These are phyloP conservation scores for Litchi chinensis DNA, from an alignment of 345 rosid genomes.

Conservation along the genomic window DNA sequence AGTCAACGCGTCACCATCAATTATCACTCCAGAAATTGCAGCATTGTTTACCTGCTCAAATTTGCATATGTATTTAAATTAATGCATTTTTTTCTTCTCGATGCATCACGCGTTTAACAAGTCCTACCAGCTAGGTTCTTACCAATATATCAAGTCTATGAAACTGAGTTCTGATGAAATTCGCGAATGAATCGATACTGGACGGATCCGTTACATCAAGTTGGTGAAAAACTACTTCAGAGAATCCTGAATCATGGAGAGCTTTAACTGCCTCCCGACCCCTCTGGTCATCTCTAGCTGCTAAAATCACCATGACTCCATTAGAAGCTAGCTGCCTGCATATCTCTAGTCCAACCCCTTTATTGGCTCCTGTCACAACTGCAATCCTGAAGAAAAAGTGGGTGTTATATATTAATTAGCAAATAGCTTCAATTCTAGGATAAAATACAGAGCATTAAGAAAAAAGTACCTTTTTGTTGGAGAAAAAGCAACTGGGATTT, in stretches of 20 bases:
- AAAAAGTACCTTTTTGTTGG: neutral
- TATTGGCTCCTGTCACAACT: conserved; percentile 28
- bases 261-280: neutral
- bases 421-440: neutral
- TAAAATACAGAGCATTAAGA: neutral
- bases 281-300: neutral
- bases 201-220: neutral
- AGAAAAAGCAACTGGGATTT: neutral
- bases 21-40: neutral
- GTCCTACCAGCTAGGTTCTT: neutral
- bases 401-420: neutral
- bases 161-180: neutral
- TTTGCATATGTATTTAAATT: neutral
- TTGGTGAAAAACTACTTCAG: neutral
- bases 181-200: neutral
- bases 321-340: conserved; percentile 25
- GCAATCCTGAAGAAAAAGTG: conserved; percentile 18
- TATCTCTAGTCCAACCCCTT: conserved; percentile 31
- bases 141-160: conserved; percentile 7
- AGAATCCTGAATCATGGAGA: neutral
- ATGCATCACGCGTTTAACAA: neutral
- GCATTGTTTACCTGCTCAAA: conserved; percentile 12
- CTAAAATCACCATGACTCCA: conserved; percentile 2
- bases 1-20: neutral
- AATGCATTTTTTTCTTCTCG: too few relatives aligned